Conservation (phyloP, 345 rosid genomes). For the Gossypium herbaceum region DNA sequence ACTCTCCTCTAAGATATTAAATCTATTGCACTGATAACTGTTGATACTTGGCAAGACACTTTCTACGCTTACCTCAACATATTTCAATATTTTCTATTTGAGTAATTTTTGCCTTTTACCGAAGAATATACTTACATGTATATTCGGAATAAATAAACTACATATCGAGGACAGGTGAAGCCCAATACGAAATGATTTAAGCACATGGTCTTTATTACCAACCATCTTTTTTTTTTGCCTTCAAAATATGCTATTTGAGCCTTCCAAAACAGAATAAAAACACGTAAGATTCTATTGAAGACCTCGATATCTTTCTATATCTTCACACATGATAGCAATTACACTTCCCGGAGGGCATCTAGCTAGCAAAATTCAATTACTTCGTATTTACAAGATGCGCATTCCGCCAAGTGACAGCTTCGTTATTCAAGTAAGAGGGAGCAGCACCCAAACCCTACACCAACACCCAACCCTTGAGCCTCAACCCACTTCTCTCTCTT, state of each 20-base stretch:
- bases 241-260: slow-evolving; percentile 28
- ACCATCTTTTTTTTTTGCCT: neutral
- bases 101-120: no score
- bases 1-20: no score
- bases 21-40: no score
- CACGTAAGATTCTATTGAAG: slow-evolving; percentile 14
- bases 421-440: slow-evolving; percentile 39
- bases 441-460: neutral
- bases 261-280: slow-evolving; percentile 37
- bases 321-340: slow-evolving; percentile 45
- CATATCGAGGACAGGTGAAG: slow-evolving; percentile 43
- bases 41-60: no score
- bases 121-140: no score
- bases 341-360: slow-evolving; percentile 46
- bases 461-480: slow-evolving; percentile 2
- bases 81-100: no score
- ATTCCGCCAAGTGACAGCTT: slow-evolving; percentile 39
- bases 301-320: slow-evolving; percentile 28
- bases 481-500: neutral
- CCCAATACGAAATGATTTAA: slow-evolving; percentile 65
- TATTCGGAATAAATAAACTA: slow-evolving; percentile 19
- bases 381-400: slow-evolving; percentile 12
- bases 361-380: slow-evolving; percentile 13
- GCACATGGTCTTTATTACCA: slow-evolving; percentile 42
- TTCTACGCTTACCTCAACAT: no score